Percentiles rank a stretch among this genome's conserved stretches.
Evolutionary conservation across 345 rosid species (phyloP).

Genomic region (Eucalyptus paniculata): DNA sequence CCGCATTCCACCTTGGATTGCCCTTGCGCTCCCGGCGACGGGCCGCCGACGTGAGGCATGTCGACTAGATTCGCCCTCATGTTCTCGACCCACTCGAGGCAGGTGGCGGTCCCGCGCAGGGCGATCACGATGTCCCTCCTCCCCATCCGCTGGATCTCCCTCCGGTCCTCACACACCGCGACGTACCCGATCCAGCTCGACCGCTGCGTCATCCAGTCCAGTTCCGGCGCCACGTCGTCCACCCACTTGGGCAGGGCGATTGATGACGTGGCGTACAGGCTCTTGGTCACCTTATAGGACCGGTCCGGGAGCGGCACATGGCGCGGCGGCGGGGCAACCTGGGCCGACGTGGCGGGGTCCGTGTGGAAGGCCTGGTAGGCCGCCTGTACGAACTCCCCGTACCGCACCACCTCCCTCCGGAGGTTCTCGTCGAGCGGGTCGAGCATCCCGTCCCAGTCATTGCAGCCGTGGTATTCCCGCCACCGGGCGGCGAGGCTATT

Average conservation of each 20-base stretch:
- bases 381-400: slow-evolving; percentile 51
- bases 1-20: slow-evolving; percentile 76
- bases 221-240: slow-evolving; percentile 74
- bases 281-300: slow-evolving; percentile 64
- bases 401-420: slow-evolving; percentile 49
- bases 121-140: slow-evolving; percentile 90
- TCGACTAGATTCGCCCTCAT: slow-evolving; percentile 36
- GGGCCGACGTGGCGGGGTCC: slow-evolving; percentile 39
- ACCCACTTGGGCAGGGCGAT: slow-evolving; percentile 78
- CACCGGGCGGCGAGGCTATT: slow-evolving; percentile 68
- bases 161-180: slow-evolving; percentile 74
- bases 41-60: slow-evolving; percentile 4
- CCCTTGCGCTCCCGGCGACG: background rate
- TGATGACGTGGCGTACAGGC: slow-evolving; percentile 82
- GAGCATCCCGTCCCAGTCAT: slow-evolving; percentile 41
- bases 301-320: slow-evolving; percentile 54
- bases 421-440: slow-evolving; percentile 59
- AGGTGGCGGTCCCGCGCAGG: slow-evolving; percentile 85
- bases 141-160: slow-evolving; percentile 92
- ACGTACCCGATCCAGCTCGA: slow-evolving; percentile 95
- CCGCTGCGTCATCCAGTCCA: slow-evolving; percentile 89
- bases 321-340: slow-evolving; percentile 26
- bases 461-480: slow-evolving; percentile 52
- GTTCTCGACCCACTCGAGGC: slow-evolving; percentile 95
- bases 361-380: slow-evolving; percentile 62